Conservation (phyloP, 176 grass and related monocot species). For the Pontederia crassipes region DNA sequence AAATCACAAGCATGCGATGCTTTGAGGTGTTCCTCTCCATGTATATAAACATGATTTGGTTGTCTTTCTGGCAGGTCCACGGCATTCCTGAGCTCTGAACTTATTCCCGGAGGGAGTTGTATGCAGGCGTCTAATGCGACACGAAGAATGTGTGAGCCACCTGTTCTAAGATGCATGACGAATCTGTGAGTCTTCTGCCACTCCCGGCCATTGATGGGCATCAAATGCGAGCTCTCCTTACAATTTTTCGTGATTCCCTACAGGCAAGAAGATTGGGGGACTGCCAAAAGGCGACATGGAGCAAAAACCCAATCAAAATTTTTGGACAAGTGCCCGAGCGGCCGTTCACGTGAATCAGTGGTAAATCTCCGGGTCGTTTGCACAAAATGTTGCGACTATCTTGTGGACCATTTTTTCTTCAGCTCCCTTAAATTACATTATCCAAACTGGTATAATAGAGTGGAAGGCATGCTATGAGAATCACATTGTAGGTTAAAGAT, state of each 20-base stretch:
- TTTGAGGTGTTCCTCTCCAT: too few relatives aligned
- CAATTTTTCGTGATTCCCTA: neutral
- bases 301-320: neutral
- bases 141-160: conserved; percentile 4
- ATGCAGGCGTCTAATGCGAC: neutral
- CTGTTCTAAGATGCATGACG: conserved; percentile 4
- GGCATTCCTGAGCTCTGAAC: too few relatives aligned
- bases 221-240: neutral
- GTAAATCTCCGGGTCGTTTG: neutral
- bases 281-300: neutral
- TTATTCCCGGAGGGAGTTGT: too few relatives aligned
- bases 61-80: too few relatives aligned
- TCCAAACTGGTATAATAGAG: neutral
- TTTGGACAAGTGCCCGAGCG: neutral
- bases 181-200: neutral
- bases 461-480: too few relatives aligned
- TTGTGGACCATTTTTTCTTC: neutral
- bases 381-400: neutral
- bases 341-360: neutral
- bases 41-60: too few relatives aligned
- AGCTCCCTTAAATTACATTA: neutral
- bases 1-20: too few relatives aligned
- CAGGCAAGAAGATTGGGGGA: neutral
- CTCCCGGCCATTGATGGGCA: neutral
- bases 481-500: too few relatives aligned